These are phyloP conservation scores for Leccinum fibrillosum DNA, from an alignment of 768 basidiomycete species.

Conservation along the genomic window DNA sequence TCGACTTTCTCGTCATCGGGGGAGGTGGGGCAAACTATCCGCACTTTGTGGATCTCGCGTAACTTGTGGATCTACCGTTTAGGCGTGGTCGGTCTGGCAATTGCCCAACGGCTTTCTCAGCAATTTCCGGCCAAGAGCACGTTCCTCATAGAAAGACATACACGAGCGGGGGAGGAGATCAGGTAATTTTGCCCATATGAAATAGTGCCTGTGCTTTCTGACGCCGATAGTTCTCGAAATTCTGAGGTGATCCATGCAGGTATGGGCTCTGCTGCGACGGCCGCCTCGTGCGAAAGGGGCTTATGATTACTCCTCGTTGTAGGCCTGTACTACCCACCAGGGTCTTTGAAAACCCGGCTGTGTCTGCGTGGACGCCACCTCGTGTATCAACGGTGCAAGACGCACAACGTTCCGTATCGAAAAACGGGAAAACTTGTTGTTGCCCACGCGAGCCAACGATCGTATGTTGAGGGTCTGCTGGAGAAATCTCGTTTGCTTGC, in stretches of 20 bases:
- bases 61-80: background rate
- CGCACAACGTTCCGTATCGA: constrained; percentile 58
- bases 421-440: constrained; percentile 91
- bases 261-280: constrained; percentile 19
- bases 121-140: constrained; percentile 67
- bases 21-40: constrained; percentile 52
- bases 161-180: constrained; percentile 76
- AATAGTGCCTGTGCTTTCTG: background rate
- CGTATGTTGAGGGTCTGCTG: constrained; percentile 70
- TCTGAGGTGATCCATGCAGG: constrained; percentile 95
- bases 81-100: constrained; percentile 85
- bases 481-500: constrained; percentile 53
- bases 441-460: constrained; percentile 60
- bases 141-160: constrained; percentile 77
- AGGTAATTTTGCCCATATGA: constrained; percentile 45
- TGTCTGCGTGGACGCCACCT: constrained; percentile 85
- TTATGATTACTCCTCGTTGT: constrained; percentile 1
- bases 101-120: constrained; percentile 70
- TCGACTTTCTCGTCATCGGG: constrained; percentile 87
- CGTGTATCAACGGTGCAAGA: constrained; percentile 73
- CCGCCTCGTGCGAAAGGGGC: background rate
- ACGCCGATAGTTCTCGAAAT: constrained; percentile 69
- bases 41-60: background rate
- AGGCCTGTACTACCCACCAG: constrained; percentile 83
- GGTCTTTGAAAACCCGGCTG: constrained; percentile 80